A percentile compares a stretch with the other conserved stretches of the same genome.
Evolutionary conservation across 2,329 filamentous ascomycete species (phyloP).

Genomic region (Fusarium sororula): DNA sequence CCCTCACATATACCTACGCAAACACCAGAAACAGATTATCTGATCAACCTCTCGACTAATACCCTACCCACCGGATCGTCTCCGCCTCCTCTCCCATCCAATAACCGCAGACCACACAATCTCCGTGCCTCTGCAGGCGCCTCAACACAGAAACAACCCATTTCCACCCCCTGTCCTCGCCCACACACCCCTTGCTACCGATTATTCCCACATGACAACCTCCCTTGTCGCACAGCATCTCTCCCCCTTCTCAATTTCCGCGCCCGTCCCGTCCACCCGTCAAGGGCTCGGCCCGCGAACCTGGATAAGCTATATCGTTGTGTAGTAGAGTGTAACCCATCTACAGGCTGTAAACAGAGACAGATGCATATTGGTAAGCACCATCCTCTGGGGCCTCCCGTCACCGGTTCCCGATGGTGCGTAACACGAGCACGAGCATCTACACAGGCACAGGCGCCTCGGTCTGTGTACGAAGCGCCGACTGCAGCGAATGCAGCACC

Average conservation of each 20-base stretch:
- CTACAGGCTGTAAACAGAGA: not conserved
- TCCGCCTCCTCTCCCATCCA: conserved; percentile 8
- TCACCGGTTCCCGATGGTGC: conserved; percentile 26
- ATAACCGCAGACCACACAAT: conserved; percentile 10
- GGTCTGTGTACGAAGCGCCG: conserved; percentile 10
- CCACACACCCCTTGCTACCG: conserved; percentile 13
- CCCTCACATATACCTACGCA: not conserved
- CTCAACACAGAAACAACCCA: conserved; percentile 27
- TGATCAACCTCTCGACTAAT: conserved; percentile 3
- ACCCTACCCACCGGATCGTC: conserved; percentile 4
- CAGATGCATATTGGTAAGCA: conserved; percentile 1
- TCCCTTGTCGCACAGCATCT: conserved; percentile 16
- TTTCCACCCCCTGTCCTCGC: conserved; percentile 19
- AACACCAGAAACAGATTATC: not conserved
- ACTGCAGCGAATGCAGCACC: not conserved
- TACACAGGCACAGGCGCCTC: conserved; percentile 10
- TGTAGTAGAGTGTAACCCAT: conserved; percentile 1
- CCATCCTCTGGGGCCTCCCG: not conserved
- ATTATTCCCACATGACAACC: conserved; percentile 32
- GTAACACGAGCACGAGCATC: conserved; percentile 16
- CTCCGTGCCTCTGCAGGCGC: conserved; percentile 14
- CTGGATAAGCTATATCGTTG: conserved; percentile 16
- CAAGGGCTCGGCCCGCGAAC: conserved; percentile 26
- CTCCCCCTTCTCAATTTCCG: not conserved
- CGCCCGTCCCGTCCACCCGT: conserved; percentile 16